Conservation (phyloP, 2,329 filamentous ascomycete species). For the Fusarium redolens region DNA sequence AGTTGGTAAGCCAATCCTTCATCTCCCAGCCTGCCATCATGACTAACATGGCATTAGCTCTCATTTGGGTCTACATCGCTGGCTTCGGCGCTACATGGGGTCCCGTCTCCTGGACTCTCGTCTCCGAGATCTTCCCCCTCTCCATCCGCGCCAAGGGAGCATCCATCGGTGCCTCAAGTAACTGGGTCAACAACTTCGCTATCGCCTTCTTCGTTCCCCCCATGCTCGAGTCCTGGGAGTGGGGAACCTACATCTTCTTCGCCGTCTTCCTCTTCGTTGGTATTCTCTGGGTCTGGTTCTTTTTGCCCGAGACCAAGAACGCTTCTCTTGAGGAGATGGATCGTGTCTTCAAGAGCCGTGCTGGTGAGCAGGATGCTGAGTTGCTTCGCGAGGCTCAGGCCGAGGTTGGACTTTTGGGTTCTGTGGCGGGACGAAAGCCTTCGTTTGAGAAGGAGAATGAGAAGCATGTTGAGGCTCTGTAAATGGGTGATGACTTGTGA, state of each 20-base stretch:
- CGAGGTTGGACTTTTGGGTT: conserved; percentile 33
- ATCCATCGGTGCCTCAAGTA: conserved; percentile 55
- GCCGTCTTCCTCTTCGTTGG: conserved; percentile 60
- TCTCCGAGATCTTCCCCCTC: conserved; percentile 60
- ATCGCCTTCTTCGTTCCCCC: conserved; percentile 59
- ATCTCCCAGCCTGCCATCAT: accelerated
- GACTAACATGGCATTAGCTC: not conserved
- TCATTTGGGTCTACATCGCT: conserved; percentile 63
- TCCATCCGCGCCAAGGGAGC: conserved; percentile 58
- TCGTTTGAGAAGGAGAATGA: conserved; percentile 14
- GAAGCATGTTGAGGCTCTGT: conserved; percentile 24
- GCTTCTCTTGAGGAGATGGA: conserved; percentile 67
- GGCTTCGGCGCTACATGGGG: conserved; percentile 57
- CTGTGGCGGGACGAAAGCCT: not conserved
- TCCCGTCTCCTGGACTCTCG: conserved; percentile 60
- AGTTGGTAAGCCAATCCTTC: conserved; percentile 33
- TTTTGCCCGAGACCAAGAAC: conserved; percentile 66
- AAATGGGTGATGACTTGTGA: not conserved
- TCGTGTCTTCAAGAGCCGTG: conserved; percentile 58
- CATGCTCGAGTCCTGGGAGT: conserved; percentile 53
- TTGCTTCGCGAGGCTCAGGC: conserved; percentile 37
- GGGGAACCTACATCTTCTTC: conserved; percentile 69
- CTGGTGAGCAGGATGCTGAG: conserved; percentile 43
- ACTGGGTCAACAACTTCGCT: conserved; percentile 60
- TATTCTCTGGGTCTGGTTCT: conserved; percentile 61